Percentiles rank a stretch among this genome's conserved stretches.
These are phyloP conservation scores for Eucalyptus sideroxylon DNA, from an alignment of 345 rosid species.

Conservation along the genomic window DNA sequence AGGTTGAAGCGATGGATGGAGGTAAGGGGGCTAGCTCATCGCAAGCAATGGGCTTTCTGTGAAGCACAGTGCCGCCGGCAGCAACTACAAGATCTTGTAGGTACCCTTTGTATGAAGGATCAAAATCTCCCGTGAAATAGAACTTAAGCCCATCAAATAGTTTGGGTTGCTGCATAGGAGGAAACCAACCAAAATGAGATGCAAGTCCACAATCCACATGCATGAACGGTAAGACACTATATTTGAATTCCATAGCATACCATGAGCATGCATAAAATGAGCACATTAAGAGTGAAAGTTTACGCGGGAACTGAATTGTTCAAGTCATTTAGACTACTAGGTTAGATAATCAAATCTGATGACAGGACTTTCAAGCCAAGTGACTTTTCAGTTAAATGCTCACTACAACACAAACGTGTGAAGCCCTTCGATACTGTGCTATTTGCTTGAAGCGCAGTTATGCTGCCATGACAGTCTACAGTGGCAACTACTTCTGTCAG, in stretches of 20 bases:
- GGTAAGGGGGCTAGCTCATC: neutral
- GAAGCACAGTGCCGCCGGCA: conserved; percentile 65
- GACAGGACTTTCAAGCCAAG: neutral
- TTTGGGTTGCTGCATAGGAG: conserved; percentile 48
- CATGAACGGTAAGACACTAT: neutral
- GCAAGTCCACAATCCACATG: neutral
- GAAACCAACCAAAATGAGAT: neutral
- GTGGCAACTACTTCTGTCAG: neutral
- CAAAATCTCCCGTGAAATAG: conserved; percentile 68
- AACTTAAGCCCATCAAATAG: conserved; percentile 31
- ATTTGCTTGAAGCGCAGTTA: neutral
- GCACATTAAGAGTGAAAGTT: neutral
- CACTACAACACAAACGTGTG: neutral
- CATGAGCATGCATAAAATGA: neutral
- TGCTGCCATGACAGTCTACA: neutral
- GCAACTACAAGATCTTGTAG: conserved; percentile 64
- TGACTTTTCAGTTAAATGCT: neutral
- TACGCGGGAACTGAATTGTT: neutral
- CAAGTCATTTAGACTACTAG: neutral
- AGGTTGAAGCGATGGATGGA: conserved; percentile 19
- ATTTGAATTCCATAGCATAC: neutral
- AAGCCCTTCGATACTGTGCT: neutral
- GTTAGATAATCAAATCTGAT: neutral
- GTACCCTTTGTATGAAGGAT: conserved; percentile 59
- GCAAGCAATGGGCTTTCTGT: conserved; percentile 51